Evolutionary conservation across 345 rosid genomes (phyloP).

Genomic region (Brassica napus): DNA sequence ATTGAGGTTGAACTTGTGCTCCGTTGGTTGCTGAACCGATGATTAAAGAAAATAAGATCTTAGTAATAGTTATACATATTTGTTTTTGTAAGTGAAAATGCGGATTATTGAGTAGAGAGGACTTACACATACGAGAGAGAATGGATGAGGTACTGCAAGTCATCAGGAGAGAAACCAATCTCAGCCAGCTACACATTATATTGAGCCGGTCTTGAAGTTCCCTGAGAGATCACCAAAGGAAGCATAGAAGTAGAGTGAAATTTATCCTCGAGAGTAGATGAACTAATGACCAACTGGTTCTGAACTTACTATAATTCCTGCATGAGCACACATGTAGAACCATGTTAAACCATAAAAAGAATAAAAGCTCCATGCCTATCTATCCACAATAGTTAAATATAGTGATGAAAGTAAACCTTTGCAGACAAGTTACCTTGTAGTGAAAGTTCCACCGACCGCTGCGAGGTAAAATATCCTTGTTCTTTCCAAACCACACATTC

Average conservation of each 20-base stretch:
- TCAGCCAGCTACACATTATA: slow-evolving; percentile 81
- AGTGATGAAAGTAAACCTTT: no score
- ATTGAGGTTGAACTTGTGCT: slow-evolving; percentile 77
- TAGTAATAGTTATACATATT: background rate
- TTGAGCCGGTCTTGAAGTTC: slow-evolving; percentile 92
- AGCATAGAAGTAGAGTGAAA: no score
- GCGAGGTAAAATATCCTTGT: background rate
- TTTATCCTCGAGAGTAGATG: no score
- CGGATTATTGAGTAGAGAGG: background rate
- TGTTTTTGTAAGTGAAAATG: background rate
- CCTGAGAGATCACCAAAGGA: slow-evolving; percentile 40
- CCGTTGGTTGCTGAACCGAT: slow-evolving; percentile 65
- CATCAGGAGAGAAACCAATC: no score
- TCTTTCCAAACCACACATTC: background rate
- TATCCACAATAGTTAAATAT: background rate
- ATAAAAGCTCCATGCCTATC: background rate
- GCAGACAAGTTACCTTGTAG: background rate
- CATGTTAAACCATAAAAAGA: background rate
- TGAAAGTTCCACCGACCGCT: background rate
- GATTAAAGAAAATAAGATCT: slow-evolving; percentile 12
- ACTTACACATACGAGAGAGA: slow-evolving; percentile 83
- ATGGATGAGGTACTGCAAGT: no score
- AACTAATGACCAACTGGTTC: no score
- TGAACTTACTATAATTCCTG: background rate
- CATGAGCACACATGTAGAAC: background rate